A percentile compares a stretch with the other conserved stretches of the same genome.
Conservation (phyloP, 116 monocot genomes). For the Papilionanthe hybrid region DNA sequence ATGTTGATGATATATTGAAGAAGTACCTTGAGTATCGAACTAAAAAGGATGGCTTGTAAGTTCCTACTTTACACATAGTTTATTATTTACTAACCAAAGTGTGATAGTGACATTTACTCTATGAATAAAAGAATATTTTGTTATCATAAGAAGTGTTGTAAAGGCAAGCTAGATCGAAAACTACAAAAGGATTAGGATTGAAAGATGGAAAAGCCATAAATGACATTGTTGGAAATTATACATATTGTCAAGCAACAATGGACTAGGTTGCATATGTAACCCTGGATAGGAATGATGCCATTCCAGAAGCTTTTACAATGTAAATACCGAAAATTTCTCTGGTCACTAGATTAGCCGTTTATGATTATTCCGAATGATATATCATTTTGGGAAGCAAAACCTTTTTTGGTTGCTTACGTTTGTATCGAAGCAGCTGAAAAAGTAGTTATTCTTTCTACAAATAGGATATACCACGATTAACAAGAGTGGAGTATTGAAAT, state of each 20-base stretch:
- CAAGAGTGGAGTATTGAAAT: background rate
- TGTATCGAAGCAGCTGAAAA: background rate
- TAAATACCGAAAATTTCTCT: background rate
- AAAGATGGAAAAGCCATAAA: background rate
- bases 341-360: background rate
- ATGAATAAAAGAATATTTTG: background rate
- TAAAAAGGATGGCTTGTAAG: slow-evolving; percentile 93
- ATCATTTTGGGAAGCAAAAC: background rate
- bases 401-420: background rate
- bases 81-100: background rate
- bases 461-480: background rate
- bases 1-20: slow-evolving; percentile 91
- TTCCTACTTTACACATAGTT: background rate
- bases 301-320: background rate
- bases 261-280: background rate
- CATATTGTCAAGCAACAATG: background rate
- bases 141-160: background rate
- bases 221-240: background rate
- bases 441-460: background rate
- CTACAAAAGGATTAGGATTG: background rate
- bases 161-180: background rate
- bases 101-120: background rate
- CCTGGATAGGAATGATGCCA: background rate
- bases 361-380: background rate
- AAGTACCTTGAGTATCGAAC: slow-evolving; percentile 84